Evolutionary conservation across 805 yeast species (phyloP).

Genomic region (Pichia cephalocereana): DNA sequence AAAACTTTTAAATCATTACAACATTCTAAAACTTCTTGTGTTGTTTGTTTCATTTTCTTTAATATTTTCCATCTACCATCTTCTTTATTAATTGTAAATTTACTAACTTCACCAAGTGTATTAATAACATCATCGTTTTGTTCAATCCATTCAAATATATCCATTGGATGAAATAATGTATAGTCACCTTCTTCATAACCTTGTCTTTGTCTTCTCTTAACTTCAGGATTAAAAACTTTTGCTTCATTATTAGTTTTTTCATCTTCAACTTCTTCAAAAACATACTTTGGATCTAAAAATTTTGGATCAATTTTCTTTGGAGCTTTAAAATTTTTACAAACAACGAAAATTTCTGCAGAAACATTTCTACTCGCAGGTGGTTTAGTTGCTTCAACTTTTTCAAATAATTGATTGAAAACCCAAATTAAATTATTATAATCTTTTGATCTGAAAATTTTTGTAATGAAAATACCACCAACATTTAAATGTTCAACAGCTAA

Average conservation of each 20-base stretch:
- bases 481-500: slow-evolving; percentile 88
- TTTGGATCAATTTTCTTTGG: slow-evolving; percentile 94
- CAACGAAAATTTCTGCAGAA: slow-evolving; percentile 97
- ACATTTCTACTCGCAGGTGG: slow-evolving; percentile 99
- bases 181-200: slow-evolving; percentile 97
- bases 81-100: slow-evolving; percentile 50
- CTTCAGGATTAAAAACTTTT: slow-evolving; percentile 90
- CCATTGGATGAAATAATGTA: slow-evolving; percentile 57
- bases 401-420: slow-evolving; percentile 95
- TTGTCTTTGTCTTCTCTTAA: slow-evolving; percentile 79
- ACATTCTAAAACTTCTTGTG: slow-evolving; percentile 71
- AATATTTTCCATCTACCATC: slow-evolving; percentile 68
- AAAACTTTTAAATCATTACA: slow-evolving; percentile 86
- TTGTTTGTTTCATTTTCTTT: slow-evolving; percentile 66
- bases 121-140: slow-evolving; percentile 72
- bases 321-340: slow-evolving; percentile 91
- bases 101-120: slow-evolving; percentile 64
- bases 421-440: slow-evolving; percentile 95
- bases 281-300: slow-evolving; percentile 82
- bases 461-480: slow-evolving; percentile 91
- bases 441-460: slow-evolving; percentile 96
- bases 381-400: slow-evolving; percentile 95
- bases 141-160: slow-evolving; percentile 72
- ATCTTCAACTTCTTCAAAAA: slow-evolving; percentile 82
- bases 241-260: slow-evolving; percentile 77